These are phyloP conservation scores for Didymella sp. DNA, from an alignment of 2,329 filamentous ascomycete species.

Conservation along the genomic window DNA sequence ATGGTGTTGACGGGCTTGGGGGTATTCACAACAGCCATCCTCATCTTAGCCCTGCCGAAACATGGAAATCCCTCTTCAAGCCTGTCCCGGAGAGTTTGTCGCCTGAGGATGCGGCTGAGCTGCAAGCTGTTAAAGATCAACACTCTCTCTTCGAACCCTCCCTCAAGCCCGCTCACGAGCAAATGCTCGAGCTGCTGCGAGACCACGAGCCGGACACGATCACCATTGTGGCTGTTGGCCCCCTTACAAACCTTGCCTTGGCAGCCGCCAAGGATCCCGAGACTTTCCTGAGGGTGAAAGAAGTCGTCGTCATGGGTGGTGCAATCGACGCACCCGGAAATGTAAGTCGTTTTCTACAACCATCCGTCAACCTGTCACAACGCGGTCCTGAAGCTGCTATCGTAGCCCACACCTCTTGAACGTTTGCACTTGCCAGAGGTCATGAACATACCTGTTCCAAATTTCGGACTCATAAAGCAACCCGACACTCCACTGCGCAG, in stretches of 20 bases:
- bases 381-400: conserved; percentile 19
- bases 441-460: conserved; percentile 37
- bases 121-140: conserved; percentile 47
- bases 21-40: conserved; percentile 59
- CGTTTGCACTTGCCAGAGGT: conserved; percentile 29
- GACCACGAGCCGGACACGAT: conserved; percentile 85
- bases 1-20: conserved; percentile 58
- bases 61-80: conserved; percentile 57
- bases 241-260: conserved; percentile 89
- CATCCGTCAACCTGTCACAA: conserved; percentile 3
- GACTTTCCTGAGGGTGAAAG: conserved; percentile 85
- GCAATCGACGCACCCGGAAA: conserved; percentile 82
- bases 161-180: conserved; percentile 74
- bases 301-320: conserved; percentile 95
- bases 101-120: conserved; percentile 43
- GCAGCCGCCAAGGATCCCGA: conserved; percentile 89
- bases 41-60: conserved; percentile 56
- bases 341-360: conserved; percentile 43
- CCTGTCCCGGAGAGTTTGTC: conserved; percentile 43
- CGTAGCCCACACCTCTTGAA: conserved; percentile 31
- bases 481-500: conserved; percentile 43
- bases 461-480: conserved; percentile 51
- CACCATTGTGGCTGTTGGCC: conserved; percentile 88
- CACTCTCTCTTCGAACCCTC: conserved; percentile 75
- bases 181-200: conserved; percentile 85